Percentiles rank a stretch among this genome's conserved stretches.
Conservation (phyloP, 2,329 filamentous ascomycete species). For the Fusarium nurragi region DNA sequence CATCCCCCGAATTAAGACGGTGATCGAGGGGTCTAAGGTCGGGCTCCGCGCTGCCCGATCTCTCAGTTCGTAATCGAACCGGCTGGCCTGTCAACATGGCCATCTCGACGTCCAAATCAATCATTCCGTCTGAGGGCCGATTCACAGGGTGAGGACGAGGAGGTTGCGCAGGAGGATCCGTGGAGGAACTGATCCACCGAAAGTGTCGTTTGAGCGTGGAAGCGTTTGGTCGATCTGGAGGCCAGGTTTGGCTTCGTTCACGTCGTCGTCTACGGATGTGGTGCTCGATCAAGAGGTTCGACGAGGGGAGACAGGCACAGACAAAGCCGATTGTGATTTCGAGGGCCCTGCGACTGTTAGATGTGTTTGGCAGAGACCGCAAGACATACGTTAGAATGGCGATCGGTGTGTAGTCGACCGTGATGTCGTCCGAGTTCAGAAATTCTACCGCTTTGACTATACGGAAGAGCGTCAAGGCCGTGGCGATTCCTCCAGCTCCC, state of each 20-base stretch:
- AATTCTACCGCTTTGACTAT: constrained; percentile 17
- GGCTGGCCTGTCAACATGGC: constrained; percentile 37
- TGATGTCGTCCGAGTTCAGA: constrained; percentile 33
- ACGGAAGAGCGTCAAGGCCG: constrained; percentile 30
- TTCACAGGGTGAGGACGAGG: background rate
- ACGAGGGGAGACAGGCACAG: constrained; percentile 36
- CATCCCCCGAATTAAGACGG: constrained; percentile 29
- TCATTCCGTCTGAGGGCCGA: constrained; percentile 9
- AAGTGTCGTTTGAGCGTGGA: constrained; percentile 17
- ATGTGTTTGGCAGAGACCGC: fast-evolving
- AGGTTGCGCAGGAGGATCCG: constrained; percentile 3
- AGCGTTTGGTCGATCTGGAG: background rate
- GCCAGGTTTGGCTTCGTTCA: background rate
- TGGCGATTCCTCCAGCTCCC: constrained; percentile 37
- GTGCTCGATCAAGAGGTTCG: constrained; percentile 33
- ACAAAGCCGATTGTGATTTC: constrained; percentile 39
- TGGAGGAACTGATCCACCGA: constrained; percentile 29
- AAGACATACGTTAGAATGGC: constrained; percentile 30
- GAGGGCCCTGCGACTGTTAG: constrained; percentile 11
- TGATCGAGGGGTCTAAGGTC: constrained; percentile 13
- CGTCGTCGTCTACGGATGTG: constrained; percentile 22
- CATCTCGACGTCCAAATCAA: constrained; percentile 35
- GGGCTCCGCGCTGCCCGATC: constrained; percentile 5
- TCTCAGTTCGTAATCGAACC: constrained; percentile 4
- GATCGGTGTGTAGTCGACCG: constrained; percentile 30